Percentiles rank a stretch among this genome's conserved stretches.
phyloP scores from a whole-genome alignment of 257 asterid genomes.

The Lycium ferocissimum region DNA sequence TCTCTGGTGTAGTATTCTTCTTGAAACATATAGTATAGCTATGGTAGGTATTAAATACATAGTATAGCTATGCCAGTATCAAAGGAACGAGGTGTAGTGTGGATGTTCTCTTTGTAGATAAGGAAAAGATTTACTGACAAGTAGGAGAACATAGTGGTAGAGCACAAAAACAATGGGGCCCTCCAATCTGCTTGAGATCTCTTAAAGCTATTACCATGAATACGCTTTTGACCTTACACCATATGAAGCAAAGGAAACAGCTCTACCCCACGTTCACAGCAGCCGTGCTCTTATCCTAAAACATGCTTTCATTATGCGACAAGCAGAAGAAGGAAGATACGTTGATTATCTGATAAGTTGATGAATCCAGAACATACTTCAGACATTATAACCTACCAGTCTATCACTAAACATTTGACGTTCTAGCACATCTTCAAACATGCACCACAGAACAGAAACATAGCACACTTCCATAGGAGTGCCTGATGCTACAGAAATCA shows the following conservation, averaged over 20 bases:
- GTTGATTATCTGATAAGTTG: constrained; percentile 1
- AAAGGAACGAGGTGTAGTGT: too few species aligned
- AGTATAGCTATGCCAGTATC: too few species aligned
- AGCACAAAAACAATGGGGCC: too few species aligned
- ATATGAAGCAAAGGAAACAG: neutral
- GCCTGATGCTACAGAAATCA: neutral
- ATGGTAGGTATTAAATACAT: too few species aligned
- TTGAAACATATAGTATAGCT: too few species aligned
- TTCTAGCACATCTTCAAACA: neutral
- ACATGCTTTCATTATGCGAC: neutral
- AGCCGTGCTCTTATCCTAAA: neutral
- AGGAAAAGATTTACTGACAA: too few species aligned
- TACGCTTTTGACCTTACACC: neutral
- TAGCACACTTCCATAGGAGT: constrained; percentile 11
- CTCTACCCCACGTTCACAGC: neutral
- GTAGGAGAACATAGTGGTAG: too few species aligned
- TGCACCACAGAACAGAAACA: constrained; percentile 9
- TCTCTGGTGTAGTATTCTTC: too few species aligned
- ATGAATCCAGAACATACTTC: neutral
- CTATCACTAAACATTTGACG: neutral
- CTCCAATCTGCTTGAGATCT: too few species aligned
- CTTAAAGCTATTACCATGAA: neutral
- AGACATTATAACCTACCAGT: neutral
- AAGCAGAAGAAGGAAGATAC: neutral
- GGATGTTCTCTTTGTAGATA: too few species aligned